Percentiles rank a stretch among this genome's conserved stretches.
phyloP scores from a whole-genome alignment of 1,284 basidiomycete species.

The Sanguinoderma infundibulare region DNA sequence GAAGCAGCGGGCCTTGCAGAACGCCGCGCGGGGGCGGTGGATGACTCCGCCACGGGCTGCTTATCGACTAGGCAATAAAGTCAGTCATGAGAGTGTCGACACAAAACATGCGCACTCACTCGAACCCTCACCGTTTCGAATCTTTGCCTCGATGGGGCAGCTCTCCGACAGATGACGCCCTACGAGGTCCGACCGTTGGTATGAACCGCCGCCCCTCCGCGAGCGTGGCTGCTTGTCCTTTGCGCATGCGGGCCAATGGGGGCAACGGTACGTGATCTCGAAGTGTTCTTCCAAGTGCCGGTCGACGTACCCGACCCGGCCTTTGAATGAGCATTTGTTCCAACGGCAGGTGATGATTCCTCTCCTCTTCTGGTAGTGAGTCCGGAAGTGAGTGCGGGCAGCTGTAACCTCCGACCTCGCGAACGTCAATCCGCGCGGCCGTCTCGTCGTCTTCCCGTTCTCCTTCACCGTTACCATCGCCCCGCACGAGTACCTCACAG shows the following conservation, averaged over 20 bases:
- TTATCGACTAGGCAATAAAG: neutral
- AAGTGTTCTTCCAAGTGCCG: neutral
- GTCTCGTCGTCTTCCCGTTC: no score
- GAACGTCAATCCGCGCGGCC: neutral
- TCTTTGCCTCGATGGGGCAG: no score
- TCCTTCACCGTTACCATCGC: no score
- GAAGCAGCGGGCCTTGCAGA: no score
- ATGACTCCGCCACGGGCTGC: neutral
- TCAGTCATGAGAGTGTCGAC: no score
- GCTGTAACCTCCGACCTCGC: no score
- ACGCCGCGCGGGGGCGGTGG: no score
- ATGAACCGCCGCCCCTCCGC: no score
- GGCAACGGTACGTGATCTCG: neutral
- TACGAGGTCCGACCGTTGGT: neutral
- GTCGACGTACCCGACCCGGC: neutral
- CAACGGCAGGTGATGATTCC: neutral
- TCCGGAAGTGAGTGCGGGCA: neutral
- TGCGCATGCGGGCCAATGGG: neutral
- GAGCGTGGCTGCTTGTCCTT: no score
- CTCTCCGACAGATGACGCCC: neutral
- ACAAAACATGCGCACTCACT: no score
- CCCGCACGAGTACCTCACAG: no score
- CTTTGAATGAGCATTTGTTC: neutral
- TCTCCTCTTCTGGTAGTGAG: neutral
- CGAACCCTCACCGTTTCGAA: no score